Conservation (phyloP, 495 filamentous ascomycete species). For the Trichocladium uniseriatum region DNA sequence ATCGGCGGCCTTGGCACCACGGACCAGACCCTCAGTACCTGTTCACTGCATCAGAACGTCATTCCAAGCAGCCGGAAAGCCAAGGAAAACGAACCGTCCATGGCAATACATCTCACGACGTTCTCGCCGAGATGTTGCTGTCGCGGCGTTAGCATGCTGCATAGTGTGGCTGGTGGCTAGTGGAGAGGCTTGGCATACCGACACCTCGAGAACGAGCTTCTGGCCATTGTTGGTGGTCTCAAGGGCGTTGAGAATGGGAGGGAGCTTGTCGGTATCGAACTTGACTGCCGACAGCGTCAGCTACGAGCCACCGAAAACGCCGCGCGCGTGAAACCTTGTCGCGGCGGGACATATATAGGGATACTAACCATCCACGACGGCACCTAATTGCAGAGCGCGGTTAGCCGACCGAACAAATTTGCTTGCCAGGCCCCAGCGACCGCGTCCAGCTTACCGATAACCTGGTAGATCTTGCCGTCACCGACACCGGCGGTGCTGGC, state of each 20-base stretch:
- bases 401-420: conserved; percentile 23
- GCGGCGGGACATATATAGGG: neutral
- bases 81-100: conserved; percentile 79
- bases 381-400: conserved; percentile 45
- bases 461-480: conserved; percentile 80
- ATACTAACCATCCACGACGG: conserved; percentile 64
- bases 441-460: conserved; percentile 29
- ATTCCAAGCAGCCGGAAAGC: conserved; percentile 7
- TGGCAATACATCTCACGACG: conserved; percentile 99
- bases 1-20: conserved; percentile 74
- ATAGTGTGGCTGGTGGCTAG: neutral
- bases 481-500: conserved; percentile 56
- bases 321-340: neutral
- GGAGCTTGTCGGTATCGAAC: conserved; percentile 91
- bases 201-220: conserved; percentile 93
- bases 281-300: conserved; percentile 48
- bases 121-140: conserved; percentile 99
- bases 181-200: conserved; percentile 52
- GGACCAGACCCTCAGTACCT: conserved; percentile 99
- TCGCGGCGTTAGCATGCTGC: conserved; percentile 31
- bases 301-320: neutral
- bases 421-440: neutral
- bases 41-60: conserved; percentile 20
- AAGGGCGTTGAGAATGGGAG: conserved; percentile 95
- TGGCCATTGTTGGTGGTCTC: conserved; percentile 82